A percentile compares a stretch with the other conserved stretches of the same genome.
Conservation (phyloP, 257 asterid species). For the Solanum lignicaule region DNA sequence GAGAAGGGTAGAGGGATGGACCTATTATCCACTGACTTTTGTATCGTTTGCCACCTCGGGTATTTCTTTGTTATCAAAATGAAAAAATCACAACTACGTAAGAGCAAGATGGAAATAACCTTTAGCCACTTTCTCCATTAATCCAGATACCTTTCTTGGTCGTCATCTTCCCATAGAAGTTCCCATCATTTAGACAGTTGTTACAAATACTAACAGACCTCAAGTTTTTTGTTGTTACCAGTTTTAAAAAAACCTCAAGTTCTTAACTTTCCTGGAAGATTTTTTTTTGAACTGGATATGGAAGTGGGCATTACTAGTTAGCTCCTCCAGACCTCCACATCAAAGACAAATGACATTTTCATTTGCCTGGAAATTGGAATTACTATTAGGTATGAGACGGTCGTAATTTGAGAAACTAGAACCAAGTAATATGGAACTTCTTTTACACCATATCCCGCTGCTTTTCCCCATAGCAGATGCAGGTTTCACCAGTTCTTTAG, state of each 20-base stretch:
- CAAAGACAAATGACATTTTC: background rate
- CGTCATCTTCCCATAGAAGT: background rate
- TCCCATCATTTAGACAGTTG: background rate
- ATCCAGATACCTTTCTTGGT: background rate
- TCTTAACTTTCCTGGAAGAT: background rate
- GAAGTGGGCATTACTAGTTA: background rate
- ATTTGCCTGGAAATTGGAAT: background rate
- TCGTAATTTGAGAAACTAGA: background rate
- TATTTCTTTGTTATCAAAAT: background rate
- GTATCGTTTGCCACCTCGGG: background rate
- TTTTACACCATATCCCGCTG: background rate
- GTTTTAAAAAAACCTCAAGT: background rate
- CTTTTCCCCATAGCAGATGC: background rate
- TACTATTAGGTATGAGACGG: background rate
- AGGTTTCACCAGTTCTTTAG: background rate
- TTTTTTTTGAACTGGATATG: background rate
- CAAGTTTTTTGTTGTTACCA: background rate
- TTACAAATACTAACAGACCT: background rate
- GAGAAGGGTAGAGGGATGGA: background rate
- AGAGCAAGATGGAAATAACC: background rate
- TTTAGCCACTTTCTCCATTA: background rate
- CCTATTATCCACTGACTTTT: background rate
- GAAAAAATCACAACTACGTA: background rate
- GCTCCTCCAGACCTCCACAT: background rate
- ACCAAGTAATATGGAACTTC: background rate